These are phyloP conservation scores for Triticum aestivum DNA, from an alignment of 176 grass and related monocot genomes.

Conservation along the genomic window DNA sequence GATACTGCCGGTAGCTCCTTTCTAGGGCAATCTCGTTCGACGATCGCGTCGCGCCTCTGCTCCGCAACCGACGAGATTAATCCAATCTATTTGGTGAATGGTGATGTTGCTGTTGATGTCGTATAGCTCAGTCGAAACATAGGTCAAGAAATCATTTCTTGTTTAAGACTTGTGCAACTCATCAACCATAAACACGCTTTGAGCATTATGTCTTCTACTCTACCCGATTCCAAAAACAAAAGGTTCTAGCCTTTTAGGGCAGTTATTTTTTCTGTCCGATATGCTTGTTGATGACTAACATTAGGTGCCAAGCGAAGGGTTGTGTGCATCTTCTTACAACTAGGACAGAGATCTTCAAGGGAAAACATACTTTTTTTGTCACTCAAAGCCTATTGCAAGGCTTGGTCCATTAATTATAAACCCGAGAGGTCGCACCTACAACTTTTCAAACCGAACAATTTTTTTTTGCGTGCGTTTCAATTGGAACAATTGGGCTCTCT, in stretches of 20 bases:
- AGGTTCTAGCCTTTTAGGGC: neutral
- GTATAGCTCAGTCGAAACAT: neutral
- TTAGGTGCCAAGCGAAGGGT: too few relatives aligned
- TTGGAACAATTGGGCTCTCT: too few relatives aligned
- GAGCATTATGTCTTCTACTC: neutral
- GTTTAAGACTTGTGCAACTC: neutral
- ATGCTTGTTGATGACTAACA: too few relatives aligned
- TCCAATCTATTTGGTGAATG: neutral
- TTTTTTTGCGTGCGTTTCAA: too few relatives aligned
- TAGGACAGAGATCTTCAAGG: too few relatives aligned
- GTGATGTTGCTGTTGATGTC: neutral
- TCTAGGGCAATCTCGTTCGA: neutral
- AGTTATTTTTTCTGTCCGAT: too few relatives aligned
- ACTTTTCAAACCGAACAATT: too few relatives aligned
- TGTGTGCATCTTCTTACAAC: too few relatives aligned
- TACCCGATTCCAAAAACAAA: neutral
- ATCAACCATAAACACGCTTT: neutral
- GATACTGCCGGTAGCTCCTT: slow-evolving; percentile 14
- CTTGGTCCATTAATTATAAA: too few relatives aligned
- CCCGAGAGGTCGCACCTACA: too few relatives aligned
- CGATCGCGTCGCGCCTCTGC: neutral
- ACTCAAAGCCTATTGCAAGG: too few relatives aligned
- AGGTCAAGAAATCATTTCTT: neutral
- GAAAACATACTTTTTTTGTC: too few relatives aligned
- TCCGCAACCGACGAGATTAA: neutral